Evolutionary conservation across 805 yeast species (phyloP).

Genomic region (Saccharomycopsis lassenensis): DNA sequence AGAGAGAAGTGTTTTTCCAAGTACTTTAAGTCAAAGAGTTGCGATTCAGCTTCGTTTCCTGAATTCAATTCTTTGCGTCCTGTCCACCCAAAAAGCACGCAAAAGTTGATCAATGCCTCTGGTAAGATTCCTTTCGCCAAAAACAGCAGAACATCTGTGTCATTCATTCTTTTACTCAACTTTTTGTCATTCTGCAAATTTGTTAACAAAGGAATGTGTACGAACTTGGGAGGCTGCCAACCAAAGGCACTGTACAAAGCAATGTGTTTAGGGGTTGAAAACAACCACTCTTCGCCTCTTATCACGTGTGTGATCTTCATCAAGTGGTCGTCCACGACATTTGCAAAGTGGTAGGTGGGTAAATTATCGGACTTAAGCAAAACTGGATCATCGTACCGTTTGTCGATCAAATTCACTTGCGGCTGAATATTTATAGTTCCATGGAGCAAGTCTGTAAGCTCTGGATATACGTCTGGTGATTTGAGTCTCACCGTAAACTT

Average conservation of each 20-base stretch:
- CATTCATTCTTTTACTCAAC: slow-evolving; percentile 78
- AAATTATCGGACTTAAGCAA: slow-evolving; percentile 85
- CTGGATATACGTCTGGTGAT: slow-evolving; percentile 62
- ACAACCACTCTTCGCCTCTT: slow-evolving; percentile 96
- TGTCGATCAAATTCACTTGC: slow-evolving; percentile 57
- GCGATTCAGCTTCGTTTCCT: slow-evolving; percentile 39
- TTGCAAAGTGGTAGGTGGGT: slow-evolving; percentile 96
- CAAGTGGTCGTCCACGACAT: slow-evolving; percentile 86
- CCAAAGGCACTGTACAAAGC: slow-evolving; percentile 79
- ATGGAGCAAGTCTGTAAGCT: slow-evolving; percentile 63
- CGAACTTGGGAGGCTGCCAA: slow-evolving; percentile 70
- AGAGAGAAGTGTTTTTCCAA: slow-evolving; percentile 48
- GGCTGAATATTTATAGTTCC: slow-evolving; percentile 72
- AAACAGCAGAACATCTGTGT: slow-evolving; percentile 49
- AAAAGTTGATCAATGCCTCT: slow-evolving; percentile 79
- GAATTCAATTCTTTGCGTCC: slow-evolving; percentile 49
- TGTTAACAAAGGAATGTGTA: slow-evolving; percentile 87
- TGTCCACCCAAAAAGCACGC: slow-evolving; percentile 91
- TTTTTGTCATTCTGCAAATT: slow-evolving; percentile 57
- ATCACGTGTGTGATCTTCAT: slow-evolving; percentile 92
- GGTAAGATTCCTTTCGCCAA: slow-evolving; percentile 56
- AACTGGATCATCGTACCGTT: slow-evolving; percentile 82
- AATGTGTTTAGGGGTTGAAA: slow-evolving; percentile 90
- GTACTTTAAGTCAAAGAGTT: slow-evolving; percentile 40
- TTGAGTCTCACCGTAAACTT: slow-evolving; percentile 59